Conservation (phyloP, 208 protist species). For the Acanthamoeba rhysodes region DNA sequence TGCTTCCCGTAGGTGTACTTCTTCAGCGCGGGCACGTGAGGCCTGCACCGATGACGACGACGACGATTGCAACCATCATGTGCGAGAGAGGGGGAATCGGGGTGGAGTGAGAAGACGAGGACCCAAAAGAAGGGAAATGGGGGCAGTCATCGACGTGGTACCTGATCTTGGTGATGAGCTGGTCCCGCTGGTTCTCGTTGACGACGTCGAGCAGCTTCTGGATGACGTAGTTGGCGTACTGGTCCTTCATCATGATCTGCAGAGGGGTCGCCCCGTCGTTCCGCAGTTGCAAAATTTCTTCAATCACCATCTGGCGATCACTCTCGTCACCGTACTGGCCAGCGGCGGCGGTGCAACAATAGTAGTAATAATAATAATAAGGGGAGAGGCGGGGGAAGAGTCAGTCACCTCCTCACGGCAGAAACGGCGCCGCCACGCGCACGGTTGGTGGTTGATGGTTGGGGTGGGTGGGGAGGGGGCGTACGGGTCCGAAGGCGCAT, state of each 20-base stretch:
- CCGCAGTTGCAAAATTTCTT: slow-evolving; percentile 72
- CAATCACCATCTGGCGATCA: slow-evolving; percentile 65
- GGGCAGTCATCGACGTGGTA: not conserved
- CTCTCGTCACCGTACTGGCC: slow-evolving; percentile 34
- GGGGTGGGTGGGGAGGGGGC: slow-evolving; percentile 77
- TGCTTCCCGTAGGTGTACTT: slow-evolving; percentile 97
- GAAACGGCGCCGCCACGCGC: too few relatives aligned
- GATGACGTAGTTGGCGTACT: slow-evolving; percentile 98
- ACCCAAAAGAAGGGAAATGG: not conserved
- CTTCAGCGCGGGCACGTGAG: slow-evolving; percentile 94
- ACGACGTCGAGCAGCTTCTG: slow-evolving; percentile 96
- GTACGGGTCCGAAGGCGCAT: slow-evolving; percentile 90
- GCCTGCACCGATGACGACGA: not conserved
- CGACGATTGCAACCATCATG: slow-evolving; percentile 5
- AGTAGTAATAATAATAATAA: slow-evolving; percentile 26
- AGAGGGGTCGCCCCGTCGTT: slow-evolving; percentile 77
- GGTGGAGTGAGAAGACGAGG: too few relatives aligned
- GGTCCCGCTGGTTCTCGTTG: slow-evolving; percentile 81
- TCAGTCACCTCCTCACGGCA: too few relatives aligned
- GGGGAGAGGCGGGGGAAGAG: not conserved
- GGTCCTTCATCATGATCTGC: slow-evolving; percentile 96
- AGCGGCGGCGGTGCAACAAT: too few relatives aligned
- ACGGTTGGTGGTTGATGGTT: not conserved
- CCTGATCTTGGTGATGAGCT: slow-evolving; percentile 76
- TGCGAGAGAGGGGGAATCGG: not conserved